Base-by-base conservation (phyloP, 768 basidiomycete genomes). In the Dioszegia aurantiaca region DNA sequence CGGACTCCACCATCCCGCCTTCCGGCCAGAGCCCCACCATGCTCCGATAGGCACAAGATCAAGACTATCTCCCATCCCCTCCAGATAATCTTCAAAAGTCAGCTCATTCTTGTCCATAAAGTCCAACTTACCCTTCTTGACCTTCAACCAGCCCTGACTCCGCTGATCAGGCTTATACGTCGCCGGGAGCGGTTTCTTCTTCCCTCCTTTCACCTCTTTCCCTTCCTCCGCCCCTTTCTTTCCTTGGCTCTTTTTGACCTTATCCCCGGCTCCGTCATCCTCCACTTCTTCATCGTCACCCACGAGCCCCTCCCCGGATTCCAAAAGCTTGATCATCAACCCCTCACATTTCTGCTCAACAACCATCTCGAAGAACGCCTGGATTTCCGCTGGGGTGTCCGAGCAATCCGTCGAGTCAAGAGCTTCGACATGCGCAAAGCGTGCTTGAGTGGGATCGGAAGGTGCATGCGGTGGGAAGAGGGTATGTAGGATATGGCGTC, bases 251-350 rank as follows among this genome's bases (percentile, higher is more conserved):
- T 55, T 64, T 39, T 43, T 55, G n/a, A 24, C 53, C 31, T 44
- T 58, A 39, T 62, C 62, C 2, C 54, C 67, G 0, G 59, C 60
- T 2, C 61, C 67, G 12, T 68, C 72, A 4, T 68, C 68, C 2
- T 63, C 68, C 17, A 64, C 70, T 23, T 81, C 76, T 1, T 63
- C 74, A 46, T 72, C 76, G 1, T 73, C 77, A 0, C 70, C 74
- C 11, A 69, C 65, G 1, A 76, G 48, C 21, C 68, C 61, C 56
- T 73, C 63, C 10, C 70, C 70, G 47, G 65, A 81, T 66, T 90
- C 88, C 17, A 91, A 79, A 12, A 92, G 79, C 86, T 95, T 95
- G 69, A 94, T 82, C 91, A 95, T 93, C 61, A 94, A 79, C n/a
- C 92, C 92, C 76, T 95, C 92, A 56, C 87, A 88, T 55, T 85